Base-by-base conservation (phyloP, 1,139 yeast genomes). In the Suhomyces ambrosiae region DNA sequence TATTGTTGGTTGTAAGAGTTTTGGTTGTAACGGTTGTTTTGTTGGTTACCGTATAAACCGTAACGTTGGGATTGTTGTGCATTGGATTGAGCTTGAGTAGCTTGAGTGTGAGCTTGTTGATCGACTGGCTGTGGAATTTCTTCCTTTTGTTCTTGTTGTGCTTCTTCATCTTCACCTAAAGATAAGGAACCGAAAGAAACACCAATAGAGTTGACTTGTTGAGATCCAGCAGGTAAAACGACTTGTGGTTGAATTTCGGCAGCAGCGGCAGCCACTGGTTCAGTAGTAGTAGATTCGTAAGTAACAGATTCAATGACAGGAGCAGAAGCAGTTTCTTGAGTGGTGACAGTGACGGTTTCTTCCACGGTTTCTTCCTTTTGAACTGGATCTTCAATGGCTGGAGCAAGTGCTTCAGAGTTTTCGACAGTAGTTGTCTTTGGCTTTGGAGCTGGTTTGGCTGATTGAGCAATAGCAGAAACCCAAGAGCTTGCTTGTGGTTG, bases 111-210 rank as follows among this genome's bases (percentile, higher is more conserved):
- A 11, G 30, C 32, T 23, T 36, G 37, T 12, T 32, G 40, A 16
- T 42, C 44, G 13, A 33, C 32, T 23, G 38, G 37, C n/a, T 32
- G 40, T 15, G 35, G 26, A 27, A 40, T 44, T 14, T 51, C 51
- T 21, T 40, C 45, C 40, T 45, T 44, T 23, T 32, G 39, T 27
- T 42, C 50, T 23, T 45, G 48, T 33, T 43, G 42, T 14, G 47
- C 49, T 30, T 44, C 47, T 32, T 68, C 74, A 32, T 70, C 70
- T 32, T 76, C 81, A 31, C 67, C 72, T 48, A 76, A 65, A 27
- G 79, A 66, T 59, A 80, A 69, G 12, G 85, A 77, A 37, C 89
- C 88, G 53, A 83, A 83, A 37, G 85, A 82, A 38, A 82, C 84
- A 48, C 86, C 87, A 35, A 80, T 80, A 41, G 77, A 70, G 52